A percentile compares a stretch with the other conserved stretches of the same genome.
These are phyloP conservation scores for Rubroshorea leprosula DNA, from an alignment of 345 rosid genomes.

Conservation along the genomic window DNA sequence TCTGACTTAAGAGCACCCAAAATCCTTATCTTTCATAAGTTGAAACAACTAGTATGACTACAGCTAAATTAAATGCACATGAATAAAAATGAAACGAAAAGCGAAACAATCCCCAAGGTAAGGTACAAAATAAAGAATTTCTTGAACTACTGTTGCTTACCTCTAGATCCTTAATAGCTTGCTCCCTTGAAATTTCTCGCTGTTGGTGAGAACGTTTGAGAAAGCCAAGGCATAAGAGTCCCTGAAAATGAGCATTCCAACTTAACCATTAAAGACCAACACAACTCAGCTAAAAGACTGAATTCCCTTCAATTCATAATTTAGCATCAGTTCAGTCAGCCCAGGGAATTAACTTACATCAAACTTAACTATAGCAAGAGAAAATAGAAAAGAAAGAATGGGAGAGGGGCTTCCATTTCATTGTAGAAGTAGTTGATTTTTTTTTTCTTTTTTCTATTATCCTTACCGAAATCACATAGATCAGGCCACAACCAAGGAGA, in stretches of 20 bases:
- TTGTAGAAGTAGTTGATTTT: too few relatives aligned
- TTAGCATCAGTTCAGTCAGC: not conserved
- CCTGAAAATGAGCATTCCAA: slow-evolving; percentile 34
- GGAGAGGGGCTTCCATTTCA: too few relatives aligned
- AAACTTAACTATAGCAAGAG: too few relatives aligned
- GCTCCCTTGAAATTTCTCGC: slow-evolving; percentile 68
- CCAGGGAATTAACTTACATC: too few relatives aligned
- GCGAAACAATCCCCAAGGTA: too few relatives aligned
- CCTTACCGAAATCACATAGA: slow-evolving; percentile 60
- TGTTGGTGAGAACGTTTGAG: slow-evolving; percentile 70
- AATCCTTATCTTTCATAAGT: too few relatives aligned
- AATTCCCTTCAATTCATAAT: not conserved
- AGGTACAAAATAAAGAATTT: too few relatives aligned
- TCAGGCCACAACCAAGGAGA: slow-evolving; percentile 83
- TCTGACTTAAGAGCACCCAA: too few relatives aligned
- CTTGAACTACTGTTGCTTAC: slow-evolving; percentile 23
- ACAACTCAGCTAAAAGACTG: not conserved
- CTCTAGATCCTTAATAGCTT: slow-evolving; percentile 81
- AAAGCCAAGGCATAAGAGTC: slow-evolving; percentile 81
- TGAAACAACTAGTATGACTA: too few relatives aligned
- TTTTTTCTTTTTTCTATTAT: not conserved
- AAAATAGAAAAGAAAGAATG: too few relatives aligned
- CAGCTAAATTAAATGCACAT: too few relatives aligned
- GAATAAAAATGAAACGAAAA: too few relatives aligned
- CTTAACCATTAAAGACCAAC: not conserved